These are phyloP conservation scores for Elongisporangium prolatum DNA, from an alignment of 352 stramenopile genomes.

Conservation along the genomic window DNA sequence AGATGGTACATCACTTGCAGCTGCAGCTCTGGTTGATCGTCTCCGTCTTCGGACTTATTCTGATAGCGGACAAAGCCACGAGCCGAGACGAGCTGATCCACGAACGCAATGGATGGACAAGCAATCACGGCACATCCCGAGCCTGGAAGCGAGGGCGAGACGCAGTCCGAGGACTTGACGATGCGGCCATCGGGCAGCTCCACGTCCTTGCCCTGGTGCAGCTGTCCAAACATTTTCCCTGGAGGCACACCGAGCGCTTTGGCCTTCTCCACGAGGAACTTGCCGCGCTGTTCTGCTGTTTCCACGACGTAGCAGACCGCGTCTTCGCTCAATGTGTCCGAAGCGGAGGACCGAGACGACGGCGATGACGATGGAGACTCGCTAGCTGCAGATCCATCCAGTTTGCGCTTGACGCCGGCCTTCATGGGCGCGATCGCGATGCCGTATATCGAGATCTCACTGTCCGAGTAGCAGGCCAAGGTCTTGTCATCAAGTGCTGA, in stretches of 20 bases:
- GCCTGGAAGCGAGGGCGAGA: slow-evolving; percentile 55
- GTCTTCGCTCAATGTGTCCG: slow-evolving; percentile 17
- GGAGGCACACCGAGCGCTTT: slow-evolving; percentile 68
- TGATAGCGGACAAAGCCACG: slow-evolving; percentile 42
- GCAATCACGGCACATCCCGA: slow-evolving; percentile 45
- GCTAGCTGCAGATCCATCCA: slow-evolving; percentile 23
- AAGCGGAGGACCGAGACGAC: neutral
- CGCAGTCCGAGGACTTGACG: slow-evolving; percentile 63
- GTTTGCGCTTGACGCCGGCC: slow-evolving; percentile 53
- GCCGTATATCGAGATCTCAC: slow-evolving; percentile 48
- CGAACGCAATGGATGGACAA: slow-evolving; percentile 56
- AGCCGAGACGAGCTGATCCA: slow-evolving; percentile 46
- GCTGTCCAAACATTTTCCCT: slow-evolving; percentile 68
- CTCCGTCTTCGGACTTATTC: slow-evolving; percentile 1
- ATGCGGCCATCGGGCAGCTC: slow-evolving; percentile 56
- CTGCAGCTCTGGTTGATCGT: slow-evolving; percentile 25
- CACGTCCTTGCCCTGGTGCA: slow-evolving; percentile 79
- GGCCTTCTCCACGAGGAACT: slow-evolving; percentile 74
- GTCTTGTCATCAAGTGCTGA: slow-evolving; percentile 1
- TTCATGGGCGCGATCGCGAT: slow-evolving; percentile 27
- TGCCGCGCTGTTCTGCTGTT: slow-evolving; percentile 64
- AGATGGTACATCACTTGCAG: slow-evolving; percentile 68
- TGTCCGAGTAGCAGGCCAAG: slow-evolving; percentile 40
- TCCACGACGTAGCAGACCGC: slow-evolving; percentile 74
- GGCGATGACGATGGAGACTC: neutral